These are phyloP conservation scores for Misopates orontium DNA, from an alignment of 257 asterid genomes.

Conservation along the genomic window DNA sequence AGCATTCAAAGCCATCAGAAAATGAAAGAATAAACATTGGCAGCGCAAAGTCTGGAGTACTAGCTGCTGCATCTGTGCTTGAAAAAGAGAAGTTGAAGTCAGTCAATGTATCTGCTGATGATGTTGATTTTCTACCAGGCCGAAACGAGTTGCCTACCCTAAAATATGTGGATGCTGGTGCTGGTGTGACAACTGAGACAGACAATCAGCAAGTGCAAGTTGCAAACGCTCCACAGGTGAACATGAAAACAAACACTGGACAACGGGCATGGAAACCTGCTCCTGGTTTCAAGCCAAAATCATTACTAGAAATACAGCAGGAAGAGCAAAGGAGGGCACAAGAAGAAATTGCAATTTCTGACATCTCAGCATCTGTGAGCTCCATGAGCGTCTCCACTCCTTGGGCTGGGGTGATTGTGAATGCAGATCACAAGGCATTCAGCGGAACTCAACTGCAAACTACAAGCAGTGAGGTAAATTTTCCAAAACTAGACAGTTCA, in stretches of 20 bases:
- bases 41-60: constrained; percentile 37
- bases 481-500: constrained; percentile 44
- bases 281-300: constrained; percentile 93
- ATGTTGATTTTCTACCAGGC: constrained; percentile 29
- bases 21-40: constrained; percentile 33
- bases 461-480: constrained; percentile 31
- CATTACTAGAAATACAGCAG: constrained; percentile 84
- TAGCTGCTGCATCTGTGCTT: constrained; percentile 34
- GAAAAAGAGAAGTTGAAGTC: constrained; percentile 40
- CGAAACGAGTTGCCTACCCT: constrained; percentile 29
- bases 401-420: constrained; percentile 66
- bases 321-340: constrained; percentile 92
- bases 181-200: constrained; percentile 31
- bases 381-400: constrained; percentile 53
- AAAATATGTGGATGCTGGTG: constrained; percentile 25
- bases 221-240: constrained; percentile 12
- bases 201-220: constrained; percentile 40
- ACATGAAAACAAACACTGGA: constrained; percentile 42
- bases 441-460: constrained; percentile 47
- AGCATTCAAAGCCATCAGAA: constrained; percentile 46
- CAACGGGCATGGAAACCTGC: constrained; percentile 96
- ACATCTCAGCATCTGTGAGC: constrained; percentile 51
- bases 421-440: constrained; percentile 51
- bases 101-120: constrained; percentile 33
- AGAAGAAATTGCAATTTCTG: constrained; percentile 53